Conservation (phyloP, 768 basidiomycete genomes). For the Hygrocybe punicea region DNA sequence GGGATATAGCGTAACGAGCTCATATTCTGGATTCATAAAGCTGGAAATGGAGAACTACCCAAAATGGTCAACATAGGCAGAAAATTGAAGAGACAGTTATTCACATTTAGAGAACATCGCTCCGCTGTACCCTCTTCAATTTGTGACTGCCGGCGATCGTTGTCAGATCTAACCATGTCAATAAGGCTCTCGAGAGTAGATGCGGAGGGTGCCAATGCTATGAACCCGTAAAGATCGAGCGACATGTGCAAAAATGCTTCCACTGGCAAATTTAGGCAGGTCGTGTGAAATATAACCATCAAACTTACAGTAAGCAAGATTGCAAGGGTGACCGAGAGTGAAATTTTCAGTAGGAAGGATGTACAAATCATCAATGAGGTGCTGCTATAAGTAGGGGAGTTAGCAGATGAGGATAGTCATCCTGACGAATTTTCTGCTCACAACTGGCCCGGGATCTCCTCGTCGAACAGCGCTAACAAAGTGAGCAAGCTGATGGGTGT, state of each 20-base stretch:
- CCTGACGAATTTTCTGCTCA: conserved; percentile 5
- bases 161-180: conserved; percentile 17
- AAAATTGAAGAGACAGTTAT: background rate
- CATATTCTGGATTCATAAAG: conserved; percentile 16
- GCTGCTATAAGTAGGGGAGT: conserved; percentile 10
- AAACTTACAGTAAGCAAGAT: conserved; percentile 18
- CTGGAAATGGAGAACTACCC: conserved; percentile 10
- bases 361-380: conserved; percentile 9
- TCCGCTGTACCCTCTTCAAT: conserved; percentile 8
- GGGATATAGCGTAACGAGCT: conserved; percentile 18
- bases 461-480: background rate
- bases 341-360: conserved; percentile 13
- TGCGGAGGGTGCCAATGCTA: conserved; percentile 15
- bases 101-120: conserved; percentile 12
- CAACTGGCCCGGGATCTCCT: background rate
- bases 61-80: background rate
- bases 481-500: conserved; percentile 3
- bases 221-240: conserved; percentile 17
- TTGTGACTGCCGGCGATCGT: conserved; percentile 14
- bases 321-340: conserved; percentile 14
- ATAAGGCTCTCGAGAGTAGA: conserved; percentile 17
- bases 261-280: conserved; percentile 14
- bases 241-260: conserved; percentile 15
- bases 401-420: conserved; percentile 4
- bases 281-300: conserved; percentile 1